These are phyloP conservation scores for Heliamphora exappendiculata DNA, from an alignment of 148 eudicot genomes.

Conservation along the genomic window DNA sequence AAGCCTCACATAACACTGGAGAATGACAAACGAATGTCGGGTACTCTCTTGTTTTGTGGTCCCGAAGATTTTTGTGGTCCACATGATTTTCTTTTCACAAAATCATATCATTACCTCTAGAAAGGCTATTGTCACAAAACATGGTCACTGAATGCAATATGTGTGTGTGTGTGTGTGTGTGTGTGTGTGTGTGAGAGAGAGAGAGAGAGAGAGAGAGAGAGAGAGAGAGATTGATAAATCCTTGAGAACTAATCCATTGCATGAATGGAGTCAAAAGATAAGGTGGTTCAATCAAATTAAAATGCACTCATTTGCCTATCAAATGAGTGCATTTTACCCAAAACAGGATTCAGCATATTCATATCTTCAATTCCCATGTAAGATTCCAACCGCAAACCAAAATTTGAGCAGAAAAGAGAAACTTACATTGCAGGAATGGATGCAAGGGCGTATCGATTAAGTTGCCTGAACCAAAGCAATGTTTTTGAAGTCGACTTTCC, in stretches of 20 bases:
- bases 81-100: no score
- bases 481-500: conserved; percentile 86
- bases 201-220: no score
- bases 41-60: no score
- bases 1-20: no score
- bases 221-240: no score
- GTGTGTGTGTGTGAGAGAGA: no score
- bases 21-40: no score
- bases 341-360: background rate
- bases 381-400: conserved; percentile 8
- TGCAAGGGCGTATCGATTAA: conserved; percentile 73
- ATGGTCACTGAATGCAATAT: no score
- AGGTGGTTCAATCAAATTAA: background rate
- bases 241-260: background rate
- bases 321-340: background rate
- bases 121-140: background rate
- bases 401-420: background rate
- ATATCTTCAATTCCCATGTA: background rate
- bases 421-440: conserved; percentile 74
- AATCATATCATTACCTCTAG: background rate
- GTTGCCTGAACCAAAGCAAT: conserved; percentile 59
- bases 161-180: no score
- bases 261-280: background rate
- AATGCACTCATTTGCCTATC: background rate
- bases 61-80: no score